A percentile compares a stretch with the other conserved stretches of the same genome.
Evolutionary conservation across 2,329 filamentous ascomycete genomes (phyloP).

Genomic region (Penicillium expansum): DNA sequence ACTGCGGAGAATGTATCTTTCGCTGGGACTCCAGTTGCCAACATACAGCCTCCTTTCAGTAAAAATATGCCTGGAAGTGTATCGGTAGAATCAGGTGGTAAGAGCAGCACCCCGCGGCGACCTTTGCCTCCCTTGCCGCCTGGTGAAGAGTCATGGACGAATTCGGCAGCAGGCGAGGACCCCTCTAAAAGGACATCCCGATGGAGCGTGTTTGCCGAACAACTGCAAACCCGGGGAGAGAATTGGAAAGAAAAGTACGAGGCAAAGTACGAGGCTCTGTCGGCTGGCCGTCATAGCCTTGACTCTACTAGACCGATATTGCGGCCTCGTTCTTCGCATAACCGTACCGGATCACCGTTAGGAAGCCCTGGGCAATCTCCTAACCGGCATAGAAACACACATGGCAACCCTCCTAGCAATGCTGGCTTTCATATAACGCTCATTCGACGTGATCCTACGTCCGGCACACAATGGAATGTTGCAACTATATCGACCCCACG

Average conservation of each 20-base stretch:
- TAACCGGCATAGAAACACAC: constrained; percentile 12
- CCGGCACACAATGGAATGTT: constrained; percentile 72
- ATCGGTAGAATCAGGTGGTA: neutral
- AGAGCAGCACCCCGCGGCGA: constrained; percentile 16
- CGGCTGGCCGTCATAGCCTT: constrained; percentile 30
- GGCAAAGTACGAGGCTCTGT: constrained; percentile 22
- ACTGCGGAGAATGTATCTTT: constrained; percentile 25
- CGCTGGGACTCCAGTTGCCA: constrained; percentile 15
- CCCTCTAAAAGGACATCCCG: constrained; percentile 23
- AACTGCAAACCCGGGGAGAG: constrained; percentile 22
- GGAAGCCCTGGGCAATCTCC: constrained; percentile 33
- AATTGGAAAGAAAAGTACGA: constrained; percentile 27
- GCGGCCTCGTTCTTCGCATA: constrained; percentile 23
- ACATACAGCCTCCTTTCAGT: constrained; percentile 1
- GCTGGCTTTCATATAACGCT: constrained; percentile 52
- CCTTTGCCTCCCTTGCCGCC: constrained; percentile 32
- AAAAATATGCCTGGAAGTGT: neutral
- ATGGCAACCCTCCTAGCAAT: constrained; percentile 11
- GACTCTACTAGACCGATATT: constrained; percentile 29
- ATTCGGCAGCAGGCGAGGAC: constrained; percentile 6
- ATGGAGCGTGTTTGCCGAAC: constrained; percentile 32
- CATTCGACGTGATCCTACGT: constrained; percentile 70
- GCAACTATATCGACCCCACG: constrained; percentile 56
- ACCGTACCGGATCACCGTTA: constrained; percentile 18
- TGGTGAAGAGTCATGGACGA: constrained; percentile 20